phyloP scores from a whole-genome alignment of 768 basidiomycete species.

The Russula ochroleuca region DNA sequence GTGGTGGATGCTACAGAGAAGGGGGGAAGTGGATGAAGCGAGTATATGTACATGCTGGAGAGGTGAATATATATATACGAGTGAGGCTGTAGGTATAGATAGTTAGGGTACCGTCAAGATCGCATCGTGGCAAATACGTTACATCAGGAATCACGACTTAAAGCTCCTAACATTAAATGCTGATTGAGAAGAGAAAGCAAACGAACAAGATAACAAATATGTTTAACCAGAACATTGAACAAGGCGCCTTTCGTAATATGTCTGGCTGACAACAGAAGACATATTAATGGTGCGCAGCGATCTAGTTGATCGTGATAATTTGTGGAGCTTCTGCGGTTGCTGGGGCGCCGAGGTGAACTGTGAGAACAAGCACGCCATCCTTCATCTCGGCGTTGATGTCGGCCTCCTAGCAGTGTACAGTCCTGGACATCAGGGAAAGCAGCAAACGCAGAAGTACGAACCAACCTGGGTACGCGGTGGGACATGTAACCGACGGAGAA shows the following conservation, averaged over 20 bases:
- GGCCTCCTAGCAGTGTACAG: constrained; percentile 39
- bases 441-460: constrained; percentile 26
- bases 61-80: constrained; percentile 7
- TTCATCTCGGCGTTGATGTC: constrained; percentile 53
- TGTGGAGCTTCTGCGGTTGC: constrained; percentile 44
- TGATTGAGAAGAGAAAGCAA: constrained; percentile 4
- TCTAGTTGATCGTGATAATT: constrained; percentile 44
- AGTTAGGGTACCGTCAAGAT: neutral
- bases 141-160: neutral
- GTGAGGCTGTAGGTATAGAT: constrained; percentile 2
- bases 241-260: constrained; percentile 2
- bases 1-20: constrained; percentile 15
- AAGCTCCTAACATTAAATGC: neutral
- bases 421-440: constrained; percentile 27
- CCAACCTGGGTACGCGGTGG: constrained; percentile 54
- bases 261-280: neutral
- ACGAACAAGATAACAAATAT: neutral
- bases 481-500: constrained; percentile 50
- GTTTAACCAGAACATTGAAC: neutral
- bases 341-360: constrained; percentile 48
- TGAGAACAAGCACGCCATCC: constrained; percentile 58
- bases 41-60: constrained; percentile 20
- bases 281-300: neutral
- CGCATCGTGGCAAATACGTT: neutral
- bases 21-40: neutral